Evolutionary conservation across 2,329 filamentous ascomycete species (phyloP).

Genomic region (Fusarium annulatum): DNA sequence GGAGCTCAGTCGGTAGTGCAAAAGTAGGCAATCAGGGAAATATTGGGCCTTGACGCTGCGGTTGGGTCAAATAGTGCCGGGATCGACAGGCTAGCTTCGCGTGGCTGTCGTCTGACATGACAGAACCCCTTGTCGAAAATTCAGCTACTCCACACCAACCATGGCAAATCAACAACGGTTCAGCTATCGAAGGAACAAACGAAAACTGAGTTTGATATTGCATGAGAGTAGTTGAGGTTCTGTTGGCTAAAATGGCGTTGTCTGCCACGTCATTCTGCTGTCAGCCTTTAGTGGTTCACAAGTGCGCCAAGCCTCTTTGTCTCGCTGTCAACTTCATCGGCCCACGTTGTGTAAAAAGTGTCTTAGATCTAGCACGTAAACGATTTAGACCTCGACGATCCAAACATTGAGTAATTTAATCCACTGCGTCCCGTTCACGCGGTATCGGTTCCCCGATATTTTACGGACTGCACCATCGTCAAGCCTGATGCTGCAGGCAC

Average conservation of each 20-base stretch:
- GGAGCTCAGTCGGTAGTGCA: neutral
- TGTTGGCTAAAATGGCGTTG: neutral
- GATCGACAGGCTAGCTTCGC: constrained; percentile 3
- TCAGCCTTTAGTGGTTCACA: neutral
- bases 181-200: neutral
- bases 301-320: neutral
- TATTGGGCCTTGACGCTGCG: neutral
- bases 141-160: constrained; percentile 5
- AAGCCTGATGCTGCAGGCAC: neutral
- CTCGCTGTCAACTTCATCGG: neutral
- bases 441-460: neutral
- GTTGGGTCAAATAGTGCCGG: neutral
- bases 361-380: neutral
- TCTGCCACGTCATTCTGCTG: constrained; percentile 3
- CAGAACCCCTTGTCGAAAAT: neutral
- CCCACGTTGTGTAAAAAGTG: neutral
- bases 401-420: neutral
- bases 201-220: neutral
- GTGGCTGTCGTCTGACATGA: neutral
- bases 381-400: neutral
- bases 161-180: neutral
- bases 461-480: neutral
- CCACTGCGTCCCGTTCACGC: neutral
- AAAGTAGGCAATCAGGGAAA: neutral
- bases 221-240: neutral